Percentiles rank a stretch among this genome's conserved stretches.
Conservation (phyloP, 768 basidiomycete species). For the Kwoniella heveanensis region DNA sequence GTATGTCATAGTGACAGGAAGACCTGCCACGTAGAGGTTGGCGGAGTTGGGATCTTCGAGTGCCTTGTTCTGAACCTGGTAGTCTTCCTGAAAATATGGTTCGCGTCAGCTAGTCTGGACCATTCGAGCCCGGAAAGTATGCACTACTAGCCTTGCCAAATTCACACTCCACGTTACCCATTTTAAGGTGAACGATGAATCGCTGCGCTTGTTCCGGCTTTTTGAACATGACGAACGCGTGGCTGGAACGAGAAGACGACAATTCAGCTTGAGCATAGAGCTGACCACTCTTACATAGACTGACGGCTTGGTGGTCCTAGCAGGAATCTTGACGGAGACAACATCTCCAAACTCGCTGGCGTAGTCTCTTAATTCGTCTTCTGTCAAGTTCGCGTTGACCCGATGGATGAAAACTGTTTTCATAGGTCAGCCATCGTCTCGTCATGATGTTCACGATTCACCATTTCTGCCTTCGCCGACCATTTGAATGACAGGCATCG, state of each 20-base stretch:
- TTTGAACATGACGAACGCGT: slow-evolving; percentile 45
- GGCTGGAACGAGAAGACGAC: too few species aligned
- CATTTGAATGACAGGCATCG: slow-evolving; percentile 19
- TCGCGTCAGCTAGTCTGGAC: too few species aligned
- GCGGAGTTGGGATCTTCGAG: slow-evolving; percentile 39
- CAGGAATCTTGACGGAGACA: slow-evolving; percentile 25
- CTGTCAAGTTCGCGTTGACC: slow-evolving; percentile 15
- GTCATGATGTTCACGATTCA: slow-evolving; percentile 1
- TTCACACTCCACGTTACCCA: slow-evolving; percentile 29
- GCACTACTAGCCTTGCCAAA: slow-evolving; percentile 38
- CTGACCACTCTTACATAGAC: too few species aligned
- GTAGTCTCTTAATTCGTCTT: slow-evolving; percentile 19
- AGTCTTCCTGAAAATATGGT: slow-evolving; percentile 45
- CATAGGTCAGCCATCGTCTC: background rate
- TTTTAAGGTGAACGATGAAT: slow-evolving; percentile 32
- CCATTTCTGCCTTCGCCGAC: slow-evolving; percentile 34
- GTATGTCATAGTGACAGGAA: slow-evolving; percentile 24
- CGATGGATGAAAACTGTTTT: slow-evolving; percentile 35
- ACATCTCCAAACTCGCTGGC: slow-evolving; percentile 34
- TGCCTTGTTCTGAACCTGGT: slow-evolving; percentile 38
- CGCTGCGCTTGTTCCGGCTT: slow-evolving; percentile 27
- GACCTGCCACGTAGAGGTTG: slow-evolving; percentile 43
- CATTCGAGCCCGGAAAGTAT: background rate
- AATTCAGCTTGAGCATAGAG: too few species aligned
- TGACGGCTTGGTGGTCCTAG: slow-evolving; percentile 11